Evolutionary conservation across 331 rosid species (phyloP).

Genomic region (Acacia concinna): DNA sequence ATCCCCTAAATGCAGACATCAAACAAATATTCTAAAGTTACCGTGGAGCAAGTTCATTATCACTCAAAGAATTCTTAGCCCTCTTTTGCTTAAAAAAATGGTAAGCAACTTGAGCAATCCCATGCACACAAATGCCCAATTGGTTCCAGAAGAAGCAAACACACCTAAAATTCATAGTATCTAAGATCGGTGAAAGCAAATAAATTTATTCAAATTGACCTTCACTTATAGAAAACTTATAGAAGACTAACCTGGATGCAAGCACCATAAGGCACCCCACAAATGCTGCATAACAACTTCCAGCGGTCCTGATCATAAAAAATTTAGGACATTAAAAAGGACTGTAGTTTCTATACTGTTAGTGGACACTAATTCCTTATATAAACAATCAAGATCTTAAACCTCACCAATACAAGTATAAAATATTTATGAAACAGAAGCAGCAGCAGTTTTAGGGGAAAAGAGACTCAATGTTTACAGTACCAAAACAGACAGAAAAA

Average conservation of each 20-base stretch:
- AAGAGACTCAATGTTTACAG: constrained; percentile 2
- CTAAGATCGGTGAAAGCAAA: not conserved
- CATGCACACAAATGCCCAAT: not conserved
- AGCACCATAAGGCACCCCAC: constrained; percentile 96
- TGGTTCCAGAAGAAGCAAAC: not conserved
- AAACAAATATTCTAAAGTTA: not conserved
- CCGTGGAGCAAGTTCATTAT: not conserved
- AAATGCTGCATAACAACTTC: constrained; percentile 95
- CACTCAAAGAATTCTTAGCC: not conserved
- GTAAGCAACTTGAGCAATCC: not conserved
- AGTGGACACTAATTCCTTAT: not conserved
- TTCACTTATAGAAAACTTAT: constrained; percentile 22
- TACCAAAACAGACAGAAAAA: not conserved
- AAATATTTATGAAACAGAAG: not conserved
- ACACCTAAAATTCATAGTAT: not conserved
- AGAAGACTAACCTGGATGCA: constrained; percentile 88
- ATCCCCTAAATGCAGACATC: not conserved
- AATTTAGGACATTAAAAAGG: constrained; percentile 13
- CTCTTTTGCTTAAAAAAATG: not conserved
- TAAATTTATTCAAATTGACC: constrained; percentile 22
- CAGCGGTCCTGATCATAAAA: constrained; percentile 85
- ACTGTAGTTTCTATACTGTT: constrained; percentile 1
- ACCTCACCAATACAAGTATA: not conserved
- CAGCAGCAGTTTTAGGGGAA: constrained; percentile 21
- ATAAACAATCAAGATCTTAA: not conserved